Conservation (phyloP, 495 filamentous ascomycete species). For the Sabuloglossum arenarium region DNA sequence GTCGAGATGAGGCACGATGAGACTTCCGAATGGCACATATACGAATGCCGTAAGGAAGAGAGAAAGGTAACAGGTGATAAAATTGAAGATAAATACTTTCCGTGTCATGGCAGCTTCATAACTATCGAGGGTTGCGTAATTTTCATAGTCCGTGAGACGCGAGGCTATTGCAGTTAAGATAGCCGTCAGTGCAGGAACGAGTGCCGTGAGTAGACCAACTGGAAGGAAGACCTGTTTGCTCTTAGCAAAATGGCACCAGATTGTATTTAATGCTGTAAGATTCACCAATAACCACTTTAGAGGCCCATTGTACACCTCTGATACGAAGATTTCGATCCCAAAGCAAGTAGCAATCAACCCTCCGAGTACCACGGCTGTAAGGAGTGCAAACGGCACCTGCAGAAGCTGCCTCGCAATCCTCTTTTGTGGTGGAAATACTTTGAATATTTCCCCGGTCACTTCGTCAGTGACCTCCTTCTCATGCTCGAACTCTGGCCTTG, state of each 20-base stretch:
- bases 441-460: constrained; percentile 62
- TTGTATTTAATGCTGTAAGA: neutral
- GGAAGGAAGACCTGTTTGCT: constrained; percentile 56
- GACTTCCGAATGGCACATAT: constrained; percentile 79
- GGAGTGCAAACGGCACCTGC: constrained; percentile 72
- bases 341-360: constrained; percentile 74
- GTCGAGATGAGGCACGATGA: constrained; percentile 78
- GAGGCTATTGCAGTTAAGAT: constrained; percentile 61
- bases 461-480: constrained; percentile 59
- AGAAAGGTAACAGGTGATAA: constrained; percentile 88
- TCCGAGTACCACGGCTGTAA: constrained; percentile 47
- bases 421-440: constrained; percentile 58
- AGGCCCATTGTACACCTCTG: constrained; percentile 81
- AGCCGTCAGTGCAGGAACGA: constrained; percentile 57
- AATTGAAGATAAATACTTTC: constrained; percentile 91
- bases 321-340: constrained; percentile 88
- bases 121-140: constrained; percentile 66
- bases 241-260: neutral
- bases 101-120: constrained; percentile 66
- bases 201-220: constrained; percentile 60
- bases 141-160: constrained; percentile 66
- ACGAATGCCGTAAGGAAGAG: constrained; percentile 90
- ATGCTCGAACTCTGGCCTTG: constrained; percentile 55
- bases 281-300: constrained; percentile 66
- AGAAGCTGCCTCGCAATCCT: constrained; percentile 60